phyloP scores from a whole-genome alignment of 2,329 filamentous ascomycete genomes.

The Fusarium sublunatum region DNA sequence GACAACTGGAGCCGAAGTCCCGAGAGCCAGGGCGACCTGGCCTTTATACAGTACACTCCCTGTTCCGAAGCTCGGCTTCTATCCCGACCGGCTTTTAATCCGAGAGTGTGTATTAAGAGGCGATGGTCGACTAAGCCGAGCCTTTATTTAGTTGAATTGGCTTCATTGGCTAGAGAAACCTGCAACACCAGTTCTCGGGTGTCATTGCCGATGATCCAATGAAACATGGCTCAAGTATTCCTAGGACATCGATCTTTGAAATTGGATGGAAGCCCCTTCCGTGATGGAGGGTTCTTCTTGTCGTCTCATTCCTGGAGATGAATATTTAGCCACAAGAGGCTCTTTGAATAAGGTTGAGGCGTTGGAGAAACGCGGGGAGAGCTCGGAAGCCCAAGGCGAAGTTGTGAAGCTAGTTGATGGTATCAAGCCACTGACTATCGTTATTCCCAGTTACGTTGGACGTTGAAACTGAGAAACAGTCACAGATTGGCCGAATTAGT shows the following conservation, averaged over 20 bases:
- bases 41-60: background rate
- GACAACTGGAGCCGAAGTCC: constrained; percentile 1
- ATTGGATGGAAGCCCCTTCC: background rate
- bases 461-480: background rate
- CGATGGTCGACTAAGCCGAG: background rate
- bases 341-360: background rate
- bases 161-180: background rate
- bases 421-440: no score
- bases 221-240: background rate
- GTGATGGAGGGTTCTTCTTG: background rate
- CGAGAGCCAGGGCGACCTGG: constrained; percentile 3
- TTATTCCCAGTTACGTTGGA: no score
- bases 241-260: background rate
- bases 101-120: constrained; percentile 1
- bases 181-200: background rate
- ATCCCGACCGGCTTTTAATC: constrained; percentile 15
- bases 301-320: background rate
- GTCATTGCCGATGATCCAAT: background rate
- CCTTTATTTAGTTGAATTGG: background rate
- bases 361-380: background rate
- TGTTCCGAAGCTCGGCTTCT: constrained; percentile 10
- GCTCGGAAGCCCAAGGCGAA: background rate
- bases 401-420: background rate
- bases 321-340: background rate
- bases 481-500: background rate